Base-by-base conservation (phyloP, 805 yeast species). In the Lipomyces yamanashiensis region DNA sequence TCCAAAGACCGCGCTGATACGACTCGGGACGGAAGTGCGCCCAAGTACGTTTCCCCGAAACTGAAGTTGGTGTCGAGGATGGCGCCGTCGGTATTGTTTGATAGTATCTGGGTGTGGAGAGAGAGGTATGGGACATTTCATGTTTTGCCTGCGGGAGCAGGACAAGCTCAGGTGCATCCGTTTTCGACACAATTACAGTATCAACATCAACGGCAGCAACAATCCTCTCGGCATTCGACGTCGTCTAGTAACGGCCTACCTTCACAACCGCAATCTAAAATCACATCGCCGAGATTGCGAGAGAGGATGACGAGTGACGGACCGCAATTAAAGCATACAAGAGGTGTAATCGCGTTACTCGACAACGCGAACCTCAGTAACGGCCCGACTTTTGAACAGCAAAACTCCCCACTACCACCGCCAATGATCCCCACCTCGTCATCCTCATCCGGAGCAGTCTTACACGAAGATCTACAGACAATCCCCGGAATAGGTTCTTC, bases 11-110 rank as follows among this genome's bases (percentile, higher is more conserved):
- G 60, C 52, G 58, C 59, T 9, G 68, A 66, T 15, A 53, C 68
- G 9, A 34, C 54, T 12, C 50, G 63, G 13, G 66, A 50, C n/a
- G 66, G 63, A 7, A 43, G 58, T 2, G 28, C 43, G 33, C 62
- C 69, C 13, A 62, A 67, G n/a, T 65, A 62, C 21, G 58, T 64
- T 7, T 61, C 71, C 9, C 73, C 74, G 8, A 54, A 49, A 8
- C 69, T 75, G 28, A 67, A 56, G 17, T 82, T 92, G 15, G 81
- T 89, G 55, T 87, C 96, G 5, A 83, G 99, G 70, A 88, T 91
- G 96, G 84, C 96, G 8, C 97, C 96, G 0, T 87, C 95, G 63
- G 91, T 92, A 1, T 91, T 93, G 71, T 95, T 93, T 75, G 99
- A 95, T 76, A 87, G 93, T 71, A 78, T 93, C 55, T 89, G 92